A percentile compares a stretch with the other conserved stretches of the same genome.
phyloP scores from a whole-genome alignment of 257 asterid species.

The Solanum ossicruentum region DNA sequence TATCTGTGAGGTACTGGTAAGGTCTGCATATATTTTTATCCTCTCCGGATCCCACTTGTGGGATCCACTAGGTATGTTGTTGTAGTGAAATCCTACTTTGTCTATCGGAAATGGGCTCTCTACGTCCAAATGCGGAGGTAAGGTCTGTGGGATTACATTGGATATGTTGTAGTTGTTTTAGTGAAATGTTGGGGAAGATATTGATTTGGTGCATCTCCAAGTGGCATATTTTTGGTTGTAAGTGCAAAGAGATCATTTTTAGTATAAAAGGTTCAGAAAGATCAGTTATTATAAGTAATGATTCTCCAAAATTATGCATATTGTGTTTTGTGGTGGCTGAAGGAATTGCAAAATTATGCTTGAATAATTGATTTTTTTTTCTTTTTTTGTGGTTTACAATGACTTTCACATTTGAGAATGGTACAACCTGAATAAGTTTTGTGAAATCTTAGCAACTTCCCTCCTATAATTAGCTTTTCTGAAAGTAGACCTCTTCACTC shows the following conservation, averaged over 20 bases:
- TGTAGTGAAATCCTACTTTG: not conserved
- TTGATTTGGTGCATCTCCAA: not conserved
- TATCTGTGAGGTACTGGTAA: no score
- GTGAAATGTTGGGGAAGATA: not conserved
- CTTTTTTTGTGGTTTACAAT: not conserved
- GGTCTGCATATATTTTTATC: no score
- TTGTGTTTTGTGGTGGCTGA: not conserved
- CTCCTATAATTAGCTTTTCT: not conserved
- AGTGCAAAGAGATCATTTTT: not conserved
- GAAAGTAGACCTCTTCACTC: not conserved
- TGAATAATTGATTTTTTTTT: not conserved
- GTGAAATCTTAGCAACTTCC: not conserved
- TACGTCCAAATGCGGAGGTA: not conserved
- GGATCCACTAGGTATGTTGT: no score
- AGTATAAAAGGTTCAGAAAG: not conserved
- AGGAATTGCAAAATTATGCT: not conserved
- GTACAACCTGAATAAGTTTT: not conserved
- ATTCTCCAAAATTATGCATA: not conserved
- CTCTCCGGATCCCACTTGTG: no score
- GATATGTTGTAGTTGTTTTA: not conserved
- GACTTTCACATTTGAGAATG: not conserved
- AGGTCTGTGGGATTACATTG: not conserved
- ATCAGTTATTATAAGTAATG: not conserved
- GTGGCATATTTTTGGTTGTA: not conserved
- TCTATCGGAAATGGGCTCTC: no score